Conservation (phyloP, 495 filamentous ascomycete genomes). For the Aspergillus sclerotiicarbonarius region DNA sequence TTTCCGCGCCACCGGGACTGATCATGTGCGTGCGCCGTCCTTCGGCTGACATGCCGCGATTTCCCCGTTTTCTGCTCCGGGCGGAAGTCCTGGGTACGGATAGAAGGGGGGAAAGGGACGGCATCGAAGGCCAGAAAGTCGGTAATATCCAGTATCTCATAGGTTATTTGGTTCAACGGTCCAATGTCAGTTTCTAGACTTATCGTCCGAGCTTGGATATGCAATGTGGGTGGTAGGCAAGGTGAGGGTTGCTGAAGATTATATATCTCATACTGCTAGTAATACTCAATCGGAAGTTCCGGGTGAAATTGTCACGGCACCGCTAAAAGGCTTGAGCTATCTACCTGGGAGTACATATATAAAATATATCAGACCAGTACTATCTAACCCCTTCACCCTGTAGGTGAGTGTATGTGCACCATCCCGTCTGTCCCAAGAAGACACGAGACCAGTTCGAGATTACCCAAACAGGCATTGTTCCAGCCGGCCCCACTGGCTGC, state of each 20-base stretch:
- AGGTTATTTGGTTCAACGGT: not conserved
- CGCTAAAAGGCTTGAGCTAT: too few species aligned
- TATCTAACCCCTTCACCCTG: too few species aligned
- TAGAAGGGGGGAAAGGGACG: not conserved
- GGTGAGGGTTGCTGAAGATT: too few species aligned
- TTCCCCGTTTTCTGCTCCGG: slow-evolving; percentile 4
- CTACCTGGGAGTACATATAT: too few species aligned
- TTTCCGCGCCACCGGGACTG: slow-evolving; percentile 2
- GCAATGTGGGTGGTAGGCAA: too few species aligned
- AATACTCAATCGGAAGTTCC: too few species aligned
- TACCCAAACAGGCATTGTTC: not conserved
- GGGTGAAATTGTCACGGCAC: too few species aligned
- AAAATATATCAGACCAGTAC: not conserved
- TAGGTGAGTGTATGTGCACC: too few species aligned
- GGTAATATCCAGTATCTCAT: not conserved
- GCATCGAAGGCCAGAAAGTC: not conserved
- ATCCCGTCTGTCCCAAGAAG: not conserved
- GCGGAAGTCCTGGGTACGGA: not conserved
- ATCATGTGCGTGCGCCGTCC: slow-evolving; percentile 10
- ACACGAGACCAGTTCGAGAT: not conserved
- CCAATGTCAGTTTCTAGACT: too few species aligned
- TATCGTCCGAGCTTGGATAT: too few species aligned
- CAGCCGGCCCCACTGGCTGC: not conserved
- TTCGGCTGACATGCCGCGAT: slow-evolving; percentile 11
- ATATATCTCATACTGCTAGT: too few species aligned